Conservation (phyloP, 768 basidiomycete species). For the Pleurotus tuber-regium region DNA sequence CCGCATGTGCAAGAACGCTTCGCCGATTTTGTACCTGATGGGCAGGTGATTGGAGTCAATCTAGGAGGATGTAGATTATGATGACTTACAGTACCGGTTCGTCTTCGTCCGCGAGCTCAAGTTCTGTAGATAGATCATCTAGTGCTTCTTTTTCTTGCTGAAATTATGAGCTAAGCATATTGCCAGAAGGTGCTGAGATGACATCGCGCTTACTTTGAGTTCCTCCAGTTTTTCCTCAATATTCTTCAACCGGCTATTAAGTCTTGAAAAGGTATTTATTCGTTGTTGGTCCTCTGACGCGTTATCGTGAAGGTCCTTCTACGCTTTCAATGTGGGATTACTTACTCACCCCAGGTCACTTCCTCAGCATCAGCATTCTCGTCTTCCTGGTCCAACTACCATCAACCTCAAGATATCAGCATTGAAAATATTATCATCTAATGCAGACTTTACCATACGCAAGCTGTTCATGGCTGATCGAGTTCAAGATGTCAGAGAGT, state of each 20-base stretch:
- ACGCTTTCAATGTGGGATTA: constrained; percentile 11
- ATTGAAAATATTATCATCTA: too few relatives aligned
- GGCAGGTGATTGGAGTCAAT: constrained; percentile 1
- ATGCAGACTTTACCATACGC: constrained; percentile 64
- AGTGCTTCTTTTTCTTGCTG: constrained; percentile 95
- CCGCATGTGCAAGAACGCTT: constrained; percentile 81
- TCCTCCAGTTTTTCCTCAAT: constrained; percentile 70
- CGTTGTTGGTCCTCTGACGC: constrained; percentile 77
- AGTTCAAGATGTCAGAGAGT: not conserved
- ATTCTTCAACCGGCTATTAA: constrained; percentile 74
- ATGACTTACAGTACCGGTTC: constrained; percentile 66
- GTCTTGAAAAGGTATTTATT: constrained; percentile 90
- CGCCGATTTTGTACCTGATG: constrained; percentile 83
- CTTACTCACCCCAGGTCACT: constrained; percentile 79
- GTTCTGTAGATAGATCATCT: constrained; percentile 83
- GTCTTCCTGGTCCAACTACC: constrained; percentile 71
- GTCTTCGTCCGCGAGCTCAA: constrained; percentile 88
- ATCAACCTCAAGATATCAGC: too few relatives aligned
- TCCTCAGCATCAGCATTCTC: constrained; percentile 73
- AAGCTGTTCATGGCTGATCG: constrained; percentile 36
- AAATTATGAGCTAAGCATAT: constrained; percentile 3
- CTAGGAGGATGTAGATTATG: not conserved
- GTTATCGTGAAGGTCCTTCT: not conserved
- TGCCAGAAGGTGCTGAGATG: not conserved
- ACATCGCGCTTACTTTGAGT: constrained; percentile 57